phyloP scores from a whole-genome alignment of 2,329 filamentous ascomycete genomes.

The Venturia aucupariae region DNA sequence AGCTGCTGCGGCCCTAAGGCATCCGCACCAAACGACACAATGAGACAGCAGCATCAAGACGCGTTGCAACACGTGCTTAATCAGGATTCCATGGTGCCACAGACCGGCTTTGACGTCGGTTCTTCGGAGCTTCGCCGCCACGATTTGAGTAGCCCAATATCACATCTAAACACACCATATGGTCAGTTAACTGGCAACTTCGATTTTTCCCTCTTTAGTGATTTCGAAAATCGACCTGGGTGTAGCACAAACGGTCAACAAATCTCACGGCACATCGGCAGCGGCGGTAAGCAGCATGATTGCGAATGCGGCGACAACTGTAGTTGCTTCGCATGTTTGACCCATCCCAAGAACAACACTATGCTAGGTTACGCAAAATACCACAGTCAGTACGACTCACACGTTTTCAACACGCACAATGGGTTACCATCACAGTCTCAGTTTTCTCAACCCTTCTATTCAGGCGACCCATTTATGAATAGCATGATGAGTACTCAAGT shows the following conservation, averaged over 20 bases:
- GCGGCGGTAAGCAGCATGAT: constrained; percentile 29
- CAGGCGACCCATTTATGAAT: background rate
- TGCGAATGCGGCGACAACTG: constrained; percentile 59
- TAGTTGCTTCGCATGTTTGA: constrained; percentile 58
- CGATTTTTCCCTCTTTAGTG: background rate
- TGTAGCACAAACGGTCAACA: constrained; percentile 22
- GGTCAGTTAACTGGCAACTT: background rate
- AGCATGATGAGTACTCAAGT: background rate
- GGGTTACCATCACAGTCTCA: background rate
- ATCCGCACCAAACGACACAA: background rate
- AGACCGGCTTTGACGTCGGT: background rate
- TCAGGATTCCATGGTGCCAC: background rate
- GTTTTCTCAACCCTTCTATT: background rate
- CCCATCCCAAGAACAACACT: constrained; percentile 58
- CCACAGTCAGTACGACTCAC: constrained; percentile 9
- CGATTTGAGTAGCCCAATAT: background rate
- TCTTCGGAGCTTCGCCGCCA: background rate
- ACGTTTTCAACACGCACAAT: background rate
- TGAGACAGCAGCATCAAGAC: background rate
- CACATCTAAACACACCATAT: background rate
- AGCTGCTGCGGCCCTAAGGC: background rate
- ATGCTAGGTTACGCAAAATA: constrained; percentile 45
- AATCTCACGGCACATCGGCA: constrained; percentile 26
- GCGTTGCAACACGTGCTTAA: background rate
- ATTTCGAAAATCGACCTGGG: background rate